Base-by-base conservation (phyloP, 192 early-diverging fungal genomes). In the Ambispora gerdemannii region DNA sequence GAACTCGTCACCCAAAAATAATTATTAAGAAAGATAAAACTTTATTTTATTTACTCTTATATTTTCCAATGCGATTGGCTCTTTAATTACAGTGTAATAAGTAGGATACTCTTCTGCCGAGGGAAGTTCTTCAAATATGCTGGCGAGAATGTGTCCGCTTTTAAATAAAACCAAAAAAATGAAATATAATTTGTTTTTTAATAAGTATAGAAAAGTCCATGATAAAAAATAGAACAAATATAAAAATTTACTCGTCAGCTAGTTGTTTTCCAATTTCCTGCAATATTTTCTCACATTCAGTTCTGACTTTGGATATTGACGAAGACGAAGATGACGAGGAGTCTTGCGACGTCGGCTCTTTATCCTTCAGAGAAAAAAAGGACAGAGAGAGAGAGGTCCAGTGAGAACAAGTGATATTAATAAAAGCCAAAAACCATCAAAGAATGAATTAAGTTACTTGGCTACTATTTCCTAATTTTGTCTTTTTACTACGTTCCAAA, bases 81-180 rank as follows among this genome's bases (percentile, higher is more conserved):
- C 80, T 27, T 83, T 75, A 72, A 96, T 96, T 20, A 93, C 76
- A 30, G 86, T 81, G 74, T 93, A 96, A 75, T 96, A 98, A 66
- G 96, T 95, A 0, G 95, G 94, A 72, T 94, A 98, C 49, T 90
- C 85, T 17, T 84, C 81, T 65, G 82, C 77, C 24, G 83, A 80
- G 0, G 94, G 94, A 4, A 95, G 78, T 15, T 91, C 83, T 51
- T 91, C 78, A 76, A 96, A 98, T 38, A 87, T 81, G 33, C 92
- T 90, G 33, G 89, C 78, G 22, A 92, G 74, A 17, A 82, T 73
- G 20, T 87, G 85, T 4, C 88, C 80, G 56, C 83, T 85, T 4
- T 47, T 72, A 53, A 24, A 19, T 3, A n/a, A n/a, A n/a, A n/a
- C n/a, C n/a, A n/a, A n/a, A n/a, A n/a, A n/a, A n/a, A n/a, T n/a